A percentile compares a stretch with the other conserved stretches of the same genome.
phyloP scores from a whole-genome alignment of 2,329 filamentous ascomycete genomes.

The Metarhizium robertsii region DNA sequence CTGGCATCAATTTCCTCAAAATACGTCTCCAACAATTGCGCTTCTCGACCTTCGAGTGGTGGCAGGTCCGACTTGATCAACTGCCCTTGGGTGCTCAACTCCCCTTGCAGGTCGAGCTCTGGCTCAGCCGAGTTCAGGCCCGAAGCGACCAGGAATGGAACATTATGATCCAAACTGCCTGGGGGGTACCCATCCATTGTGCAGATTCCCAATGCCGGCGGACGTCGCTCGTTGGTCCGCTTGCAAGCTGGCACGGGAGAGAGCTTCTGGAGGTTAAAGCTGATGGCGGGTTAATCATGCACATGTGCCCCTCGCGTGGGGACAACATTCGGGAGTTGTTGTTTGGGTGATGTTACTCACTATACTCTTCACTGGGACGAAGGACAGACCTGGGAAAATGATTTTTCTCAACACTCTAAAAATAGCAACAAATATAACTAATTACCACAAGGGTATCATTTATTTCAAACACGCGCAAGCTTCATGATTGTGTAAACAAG shows the following conservation, averaged over 20 bases:
- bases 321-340: background rate
- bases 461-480: too few species aligned
- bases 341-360: background rate
- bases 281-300: background rate
- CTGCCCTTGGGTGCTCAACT: slow-evolving; percentile 48
- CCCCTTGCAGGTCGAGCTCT: slow-evolving; percentile 34
- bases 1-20: slow-evolving; percentile 58
- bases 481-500: too few species aligned
- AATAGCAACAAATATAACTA: too few species aligned
- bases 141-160: slow-evolving; percentile 75
- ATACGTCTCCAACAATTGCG: slow-evolving; percentile 54
- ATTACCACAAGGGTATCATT: too few species aligned
- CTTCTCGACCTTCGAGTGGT: slow-evolving; percentile 54
- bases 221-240: slow-evolving; percentile 4
- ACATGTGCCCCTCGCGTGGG: slow-evolving; percentile 1
- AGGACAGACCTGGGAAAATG: background rate
- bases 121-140: slow-evolving; percentile 48
- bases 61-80: slow-evolving; percentile 64
- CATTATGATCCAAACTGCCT: slow-evolving; percentile 77
- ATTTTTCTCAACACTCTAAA: too few species aligned
- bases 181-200: slow-evolving; percentile 71
- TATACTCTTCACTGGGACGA: background rate
- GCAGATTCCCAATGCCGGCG: slow-evolving; percentile 11
- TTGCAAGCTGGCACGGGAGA: slow-evolving; percentile 4
- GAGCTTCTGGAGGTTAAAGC: slow-evolving; percentile 11